Conservation (phyloP, 2,329 filamentous ascomycete species). For the Colletotrichum sp. region DNA sequence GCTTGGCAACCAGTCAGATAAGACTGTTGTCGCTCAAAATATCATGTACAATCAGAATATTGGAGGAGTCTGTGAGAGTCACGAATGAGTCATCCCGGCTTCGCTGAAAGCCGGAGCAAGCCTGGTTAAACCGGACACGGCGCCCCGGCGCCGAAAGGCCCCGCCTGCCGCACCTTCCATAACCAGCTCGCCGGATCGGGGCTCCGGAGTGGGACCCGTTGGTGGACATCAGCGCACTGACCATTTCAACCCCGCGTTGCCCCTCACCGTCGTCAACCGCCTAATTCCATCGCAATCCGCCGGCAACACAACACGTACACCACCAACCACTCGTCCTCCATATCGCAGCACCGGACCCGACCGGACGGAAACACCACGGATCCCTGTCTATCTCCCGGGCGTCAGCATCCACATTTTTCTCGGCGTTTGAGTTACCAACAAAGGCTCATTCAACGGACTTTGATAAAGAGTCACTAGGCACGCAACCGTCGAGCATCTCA, state of each 20-base stretch:
- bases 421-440: background rate
- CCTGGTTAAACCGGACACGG: background rate
- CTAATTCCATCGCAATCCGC: slow-evolving; percentile 16
- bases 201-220: background rate
- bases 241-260: slow-evolving; percentile 4
- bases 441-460: background rate
- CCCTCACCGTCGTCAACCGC: background rate
- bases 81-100: background rate
- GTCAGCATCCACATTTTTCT: background rate
- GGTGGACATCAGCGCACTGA: background rate
- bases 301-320: background rate
- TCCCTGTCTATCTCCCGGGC: background rate
- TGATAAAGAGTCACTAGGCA: background rate
- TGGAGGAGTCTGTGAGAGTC: background rate
- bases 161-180: background rate
- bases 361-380: background rate
- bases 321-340: background rate
- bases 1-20: background rate
- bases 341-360: background rate
- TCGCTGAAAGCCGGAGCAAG: background rate
- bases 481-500: background rate
- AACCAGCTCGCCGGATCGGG: background rate
- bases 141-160: background rate
- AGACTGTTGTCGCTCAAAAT: background rate
- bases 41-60: background rate